Base-by-base conservation (phyloP, 306 rosid species). In the Senna tora region DNA sequence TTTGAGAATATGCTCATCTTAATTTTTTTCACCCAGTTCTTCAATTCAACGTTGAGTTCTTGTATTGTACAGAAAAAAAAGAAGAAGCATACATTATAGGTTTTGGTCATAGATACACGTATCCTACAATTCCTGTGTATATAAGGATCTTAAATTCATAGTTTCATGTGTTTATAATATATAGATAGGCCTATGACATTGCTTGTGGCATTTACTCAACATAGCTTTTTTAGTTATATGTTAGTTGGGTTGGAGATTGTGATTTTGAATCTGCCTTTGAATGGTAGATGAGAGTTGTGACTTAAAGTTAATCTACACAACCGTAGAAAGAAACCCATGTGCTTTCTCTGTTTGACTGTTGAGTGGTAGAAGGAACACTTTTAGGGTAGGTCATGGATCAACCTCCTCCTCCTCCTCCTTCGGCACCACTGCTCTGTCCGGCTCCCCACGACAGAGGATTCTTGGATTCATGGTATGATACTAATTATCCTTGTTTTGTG, bases 271-370 rank as follows among this genome's bases (percentile, higher is more conserved):
- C 52, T 25, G 14, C 4, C 62, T 77, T 82, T 90, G 96, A 90
- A 84, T 77, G 96, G 96, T 88, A 82, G 96, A 57, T 84, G 75
- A 73, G 57, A 75, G 46, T 47, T 55, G 7, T 67, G 86, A 80
- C 74, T 70, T 49, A 80, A 45, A 28, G 89, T 39, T 56, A 66
- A 49, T 46, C 34, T 74, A 5, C 17, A 2, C 51, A 2, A 2
- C 60, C 45, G 59, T 54, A 62, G 43, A 75, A 58, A 69, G 46
- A 25, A 33, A 70, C 66, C 16, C 16, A 38, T 39, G 22, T 54
- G 36, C 39, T 80, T 39, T 51, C 1, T 47, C 9, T 9, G 15
- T 80, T 39, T 51, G 0, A 41, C 9, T 9, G 15, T 41, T 60
- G 63, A 55, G 34, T 59, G 54, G 14, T 32, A 62, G 45, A 62